Evolutionary conservation across 495 filamentous ascomycete genomes (phyloP), one percentile per base, ranked within the genome.

Genomic region (Aspergillus asperescens): DNA sequence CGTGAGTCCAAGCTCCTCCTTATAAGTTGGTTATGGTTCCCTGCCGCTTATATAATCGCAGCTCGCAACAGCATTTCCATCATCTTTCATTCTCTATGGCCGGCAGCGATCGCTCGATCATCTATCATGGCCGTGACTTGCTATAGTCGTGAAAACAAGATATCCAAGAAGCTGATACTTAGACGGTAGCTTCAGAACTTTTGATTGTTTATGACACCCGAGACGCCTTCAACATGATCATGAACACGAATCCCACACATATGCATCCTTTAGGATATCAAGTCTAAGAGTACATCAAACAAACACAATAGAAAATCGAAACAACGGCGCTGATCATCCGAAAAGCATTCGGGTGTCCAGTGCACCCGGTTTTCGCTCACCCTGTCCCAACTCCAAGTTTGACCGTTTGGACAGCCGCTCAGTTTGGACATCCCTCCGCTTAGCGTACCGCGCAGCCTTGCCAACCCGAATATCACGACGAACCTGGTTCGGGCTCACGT

Each of bases 401-500:
- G 82, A 82, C 66, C 77, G 85, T 79, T 88, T 92, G 35, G 81
- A 78, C 59, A 84, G 77, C 23, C 81, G 76, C 58, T 95, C 87
- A 27, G 86, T 72, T 61, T 77, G 72, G 58, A 83, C 80, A 65
- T 96, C 91, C 16, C 81, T 79, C 40, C 93, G 76, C 39, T 73
- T 67, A 44, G 86, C 84, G 63, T 93, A 88, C 50, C 81, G 82
- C 20, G 81, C 77, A 13, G 92, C 90, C 73, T 88, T 88, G 58
- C 74, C 71, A 64, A 81, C 70, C 53, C 89, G 75, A 52, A 95
- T 60, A 47, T 96, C 93, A 18, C 87, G 71, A 50, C 93, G 79
- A 55, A 98, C 82, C 69, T 95, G 90, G 75, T 98, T 98, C 25
- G 93, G 94, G 59, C 85, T 90, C 47, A 98, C 89, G 62, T 96